Percentiles rank a stretch among this genome's conserved stretches.
phyloP scores from a whole-genome alignment of 257 asterid species.

The Ballota nigra region DNA sequence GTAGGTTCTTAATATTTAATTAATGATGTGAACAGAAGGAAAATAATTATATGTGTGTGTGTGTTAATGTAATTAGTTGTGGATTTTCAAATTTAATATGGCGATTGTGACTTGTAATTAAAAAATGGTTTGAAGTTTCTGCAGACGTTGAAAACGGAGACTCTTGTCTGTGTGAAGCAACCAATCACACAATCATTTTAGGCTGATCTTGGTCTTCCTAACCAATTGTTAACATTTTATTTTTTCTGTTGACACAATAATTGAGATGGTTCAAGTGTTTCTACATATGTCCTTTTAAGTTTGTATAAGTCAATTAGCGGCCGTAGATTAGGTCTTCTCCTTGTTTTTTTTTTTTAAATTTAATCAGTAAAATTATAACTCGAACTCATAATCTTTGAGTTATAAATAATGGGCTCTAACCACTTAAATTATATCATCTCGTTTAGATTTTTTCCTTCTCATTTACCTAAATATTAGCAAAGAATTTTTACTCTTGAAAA shows the following conservation, averaged over 20 bases:
- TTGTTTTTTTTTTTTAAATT: too few species aligned
- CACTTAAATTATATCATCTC: too few species aligned
- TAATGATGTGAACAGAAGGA: constrained; percentile 21
- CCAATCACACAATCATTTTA: background rate
- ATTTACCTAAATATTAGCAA: constrained; percentile 3
- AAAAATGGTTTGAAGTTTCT: constrained; percentile 27
- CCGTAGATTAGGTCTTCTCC: too few species aligned
- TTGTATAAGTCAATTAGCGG: too few species aligned
- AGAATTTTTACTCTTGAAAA: too few species aligned
- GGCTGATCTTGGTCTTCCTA: background rate
- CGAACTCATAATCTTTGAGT: too few species aligned
- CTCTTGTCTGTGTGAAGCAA: background rate
- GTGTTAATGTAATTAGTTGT: background rate
- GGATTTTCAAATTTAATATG: background rate
- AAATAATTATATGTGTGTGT: background rate
- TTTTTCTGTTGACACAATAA: background rate
- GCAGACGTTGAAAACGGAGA: constrained; percentile 31
- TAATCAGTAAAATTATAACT: too few species aligned
- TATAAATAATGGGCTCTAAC: too few species aligned
- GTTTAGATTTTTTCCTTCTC: too few species aligned
- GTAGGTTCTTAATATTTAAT: constrained; percentile 4
- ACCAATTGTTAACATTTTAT: background rate
- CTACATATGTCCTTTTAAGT: background rate
- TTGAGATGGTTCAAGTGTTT: background rate
- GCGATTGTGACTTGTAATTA: constrained; percentile 14